Conservation (phyloP, 2,329 filamentous ascomycete genomes). For the Ophiostoma sp. region DNA sequence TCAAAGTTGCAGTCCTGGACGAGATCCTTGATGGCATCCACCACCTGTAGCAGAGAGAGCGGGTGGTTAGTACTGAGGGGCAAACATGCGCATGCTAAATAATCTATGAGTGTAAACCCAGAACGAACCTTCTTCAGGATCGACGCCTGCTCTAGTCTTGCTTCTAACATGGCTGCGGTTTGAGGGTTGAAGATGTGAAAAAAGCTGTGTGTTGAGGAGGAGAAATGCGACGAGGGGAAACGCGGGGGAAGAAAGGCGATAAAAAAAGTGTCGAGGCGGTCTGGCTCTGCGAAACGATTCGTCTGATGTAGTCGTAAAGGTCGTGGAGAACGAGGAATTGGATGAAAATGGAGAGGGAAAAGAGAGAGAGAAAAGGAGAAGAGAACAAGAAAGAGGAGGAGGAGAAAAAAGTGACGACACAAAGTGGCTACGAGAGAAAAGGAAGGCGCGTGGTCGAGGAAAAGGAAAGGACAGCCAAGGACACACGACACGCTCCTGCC, state of each 20-base stretch:
- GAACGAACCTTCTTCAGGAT: conserved; percentile 87
- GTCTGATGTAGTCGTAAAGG: conserved; percentile 8
- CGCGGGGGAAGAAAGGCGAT: not conserved
- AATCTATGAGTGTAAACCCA: not conserved
- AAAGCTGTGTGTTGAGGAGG: not conserved
- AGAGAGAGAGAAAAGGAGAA: not conserved
- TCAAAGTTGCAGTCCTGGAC: conserved; percentile 99
- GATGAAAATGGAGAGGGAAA: not conserved
- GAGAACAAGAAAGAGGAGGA: not conserved
- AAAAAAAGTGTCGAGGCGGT: conserved; percentile 2
- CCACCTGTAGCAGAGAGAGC: conserved; percentile 65
- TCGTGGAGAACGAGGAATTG: not conserved
- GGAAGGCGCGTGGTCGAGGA: not conserved
- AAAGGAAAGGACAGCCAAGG: conserved; percentile 7
- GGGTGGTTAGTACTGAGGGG: not conserved
- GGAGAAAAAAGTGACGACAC: conserved; percentile 5
- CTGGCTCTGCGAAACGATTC: not conserved
- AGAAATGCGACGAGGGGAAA: not conserved
- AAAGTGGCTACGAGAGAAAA: not conserved
- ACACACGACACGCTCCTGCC: conserved; percentile 17
- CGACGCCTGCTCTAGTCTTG: conserved; percentile 90
- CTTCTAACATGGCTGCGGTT: conserved; percentile 76
- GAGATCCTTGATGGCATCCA: conserved; percentile 98
- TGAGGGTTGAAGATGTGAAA: conserved; percentile 16
- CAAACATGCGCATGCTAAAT: not conserved